Conservation (phyloP, 139 green algal species). For the Asterochloris erici region DNA sequence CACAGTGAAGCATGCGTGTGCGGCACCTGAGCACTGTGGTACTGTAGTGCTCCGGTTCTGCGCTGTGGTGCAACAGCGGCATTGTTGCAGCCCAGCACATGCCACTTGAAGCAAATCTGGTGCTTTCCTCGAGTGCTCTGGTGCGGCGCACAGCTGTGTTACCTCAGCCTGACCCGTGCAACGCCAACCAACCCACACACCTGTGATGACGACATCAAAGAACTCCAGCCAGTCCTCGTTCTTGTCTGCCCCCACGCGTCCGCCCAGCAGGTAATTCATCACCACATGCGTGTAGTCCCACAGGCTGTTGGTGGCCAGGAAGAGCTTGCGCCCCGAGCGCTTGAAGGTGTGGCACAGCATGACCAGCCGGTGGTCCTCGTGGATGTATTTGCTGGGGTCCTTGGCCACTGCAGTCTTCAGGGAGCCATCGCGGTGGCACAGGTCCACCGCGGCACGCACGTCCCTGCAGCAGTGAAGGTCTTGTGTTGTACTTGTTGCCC, state of each 20-base stretch:
- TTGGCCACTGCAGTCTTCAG: conserved; percentile 89
- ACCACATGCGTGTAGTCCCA: conserved; percentile 99
- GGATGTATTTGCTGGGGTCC: conserved; percentile 88
- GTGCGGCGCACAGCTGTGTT: not conserved
- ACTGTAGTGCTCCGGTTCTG: no score
- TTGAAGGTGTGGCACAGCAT: conserved; percentile 55
- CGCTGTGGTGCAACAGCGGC: not conserved
- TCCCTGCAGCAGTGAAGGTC: conserved; percentile 57
- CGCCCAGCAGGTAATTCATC: conserved; percentile 89
- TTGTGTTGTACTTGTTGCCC: not conserved
- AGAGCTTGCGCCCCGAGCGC: conserved; percentile 65
- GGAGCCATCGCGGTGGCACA: conserved; percentile 93
- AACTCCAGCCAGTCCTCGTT: conserved; percentile 75
- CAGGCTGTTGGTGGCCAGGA: conserved; percentile 94
- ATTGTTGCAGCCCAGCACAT: not conserved
- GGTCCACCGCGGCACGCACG: conserved; percentile 90
- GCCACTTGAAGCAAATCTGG: not conserved
- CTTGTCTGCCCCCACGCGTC: conserved; percentile 32
- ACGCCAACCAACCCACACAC: not conserved
- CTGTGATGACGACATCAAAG: conserved; percentile 87
- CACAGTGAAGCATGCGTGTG: no score
- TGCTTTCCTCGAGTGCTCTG: not conserved
- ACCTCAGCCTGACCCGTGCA: not conserved
- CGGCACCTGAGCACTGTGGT: no score
- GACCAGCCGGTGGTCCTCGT: conserved; percentile 39